These are phyloP conservation scores for Anacardium occidentale DNA, from an alignment of 345 rosid genomes.

Conservation along the genomic window DNA sequence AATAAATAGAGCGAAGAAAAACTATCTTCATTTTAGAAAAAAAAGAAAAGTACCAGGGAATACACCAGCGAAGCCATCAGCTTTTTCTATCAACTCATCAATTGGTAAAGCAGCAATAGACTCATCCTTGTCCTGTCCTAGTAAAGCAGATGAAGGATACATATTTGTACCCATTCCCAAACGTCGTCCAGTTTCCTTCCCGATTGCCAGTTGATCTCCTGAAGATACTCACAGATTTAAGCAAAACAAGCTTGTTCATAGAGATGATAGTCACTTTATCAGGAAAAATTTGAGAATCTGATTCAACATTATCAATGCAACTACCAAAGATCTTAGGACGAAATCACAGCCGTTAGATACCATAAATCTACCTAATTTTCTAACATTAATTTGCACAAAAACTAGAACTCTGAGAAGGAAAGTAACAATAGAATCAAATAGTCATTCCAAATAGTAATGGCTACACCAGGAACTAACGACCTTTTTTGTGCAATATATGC, in stretches of 20 bases:
- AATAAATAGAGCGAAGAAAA: constrained; percentile 6
- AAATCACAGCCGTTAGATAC: neutral
- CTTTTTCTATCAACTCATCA: constrained; percentile 97
- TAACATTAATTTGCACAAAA: neutral
- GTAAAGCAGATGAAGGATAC: constrained; percentile 95
- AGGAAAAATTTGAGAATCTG: neutral
- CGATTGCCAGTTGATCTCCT: constrained; percentile 99
- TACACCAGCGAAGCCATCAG: constrained; percentile 99
- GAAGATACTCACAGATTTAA: constrained; percentile 24
- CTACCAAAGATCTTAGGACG: neutral
- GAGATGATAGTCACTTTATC: neutral
- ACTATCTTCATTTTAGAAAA: too few species aligned
- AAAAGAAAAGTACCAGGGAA: constrained; percentile 74
- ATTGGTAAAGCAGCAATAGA: constrained; percentile 83
- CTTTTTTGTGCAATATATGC: neutral
- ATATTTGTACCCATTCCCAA: constrained; percentile 99
- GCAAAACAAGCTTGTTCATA: neutral
- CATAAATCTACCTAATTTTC: neutral
- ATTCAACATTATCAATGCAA: neutral
- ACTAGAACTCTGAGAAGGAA: neutral
- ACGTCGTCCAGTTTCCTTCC: constrained; percentile 96
- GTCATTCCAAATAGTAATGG: neutral
- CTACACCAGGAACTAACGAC: neutral
- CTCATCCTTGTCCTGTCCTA: constrained; percentile 94
- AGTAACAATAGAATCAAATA: neutral